Conservation (phyloP, 352 stramenopile genomes). For the Phytophthora capsici region DNA sequence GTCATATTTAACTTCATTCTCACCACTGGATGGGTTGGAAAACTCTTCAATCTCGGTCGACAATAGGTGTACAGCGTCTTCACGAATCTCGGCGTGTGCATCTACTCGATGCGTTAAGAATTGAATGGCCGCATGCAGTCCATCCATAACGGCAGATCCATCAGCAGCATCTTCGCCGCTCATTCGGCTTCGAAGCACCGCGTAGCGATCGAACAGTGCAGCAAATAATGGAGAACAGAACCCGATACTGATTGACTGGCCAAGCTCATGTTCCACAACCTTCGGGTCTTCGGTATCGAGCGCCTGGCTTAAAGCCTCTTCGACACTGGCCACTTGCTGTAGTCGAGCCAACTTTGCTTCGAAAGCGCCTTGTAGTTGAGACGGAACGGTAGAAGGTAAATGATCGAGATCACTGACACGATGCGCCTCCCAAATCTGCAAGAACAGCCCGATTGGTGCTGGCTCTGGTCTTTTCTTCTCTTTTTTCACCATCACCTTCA, state of each 20-base stretch:
- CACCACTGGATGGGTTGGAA: constrained; percentile 27
- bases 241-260: constrained; percentile 61
- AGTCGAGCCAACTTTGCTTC: constrained; percentile 53
- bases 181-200: constrained; percentile 30
- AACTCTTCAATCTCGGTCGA: constrained; percentile 63
- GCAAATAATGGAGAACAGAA: constrained; percentile 58
- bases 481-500: constrained; percentile 16
- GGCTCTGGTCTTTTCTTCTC: constrained; percentile 14
- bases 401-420: constrained; percentile 37
- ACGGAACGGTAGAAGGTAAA: constrained; percentile 19
- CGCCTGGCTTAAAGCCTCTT: constrained; percentile 47
- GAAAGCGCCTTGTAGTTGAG: constrained; percentile 35
- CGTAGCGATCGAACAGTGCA: constrained; percentile 56
- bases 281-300: constrained; percentile 39
- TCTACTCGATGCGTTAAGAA: constrained; percentile 64
- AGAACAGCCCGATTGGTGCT: constrained; percentile 37
- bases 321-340: constrained; percentile 50
- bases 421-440: constrained; percentile 50
- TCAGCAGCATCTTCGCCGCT: constrained; percentile 19
- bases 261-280: constrained; percentile 57
- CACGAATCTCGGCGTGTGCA: constrained; percentile 58
- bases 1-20: constrained; percentile 36
- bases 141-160: constrained; percentile 37
- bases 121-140: constrained; percentile 56
- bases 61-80: constrained; percentile 64